These are phyloP conservation scores for Cerioporus squamosus DNA, from an alignment of 1,284 basidiomycete species.

Conservation along the genomic window DNA sequence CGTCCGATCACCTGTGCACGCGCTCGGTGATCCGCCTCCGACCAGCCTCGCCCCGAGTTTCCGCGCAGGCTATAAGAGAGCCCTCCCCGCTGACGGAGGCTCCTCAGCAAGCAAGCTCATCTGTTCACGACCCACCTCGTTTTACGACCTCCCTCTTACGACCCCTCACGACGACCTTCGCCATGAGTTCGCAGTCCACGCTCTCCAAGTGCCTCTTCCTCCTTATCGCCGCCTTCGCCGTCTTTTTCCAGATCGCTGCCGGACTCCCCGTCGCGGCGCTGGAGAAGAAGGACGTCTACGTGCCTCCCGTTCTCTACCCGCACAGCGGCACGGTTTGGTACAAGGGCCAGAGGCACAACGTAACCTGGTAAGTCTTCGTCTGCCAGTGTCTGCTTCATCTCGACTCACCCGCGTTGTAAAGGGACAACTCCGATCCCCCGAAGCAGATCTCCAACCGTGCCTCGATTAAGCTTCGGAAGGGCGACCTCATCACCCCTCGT, in stretches of 20 bases:
- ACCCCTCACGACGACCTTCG: background rate
- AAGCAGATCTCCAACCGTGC: conserved; percentile 31
- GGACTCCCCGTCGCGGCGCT: conserved; percentile 8
- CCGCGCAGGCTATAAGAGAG: background rate
- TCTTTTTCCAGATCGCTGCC: conserved; percentile 16
- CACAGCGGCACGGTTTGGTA: conserved; percentile 33
- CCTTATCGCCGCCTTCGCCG: conserved; percentile 18
- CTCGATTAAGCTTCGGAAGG: conserved; percentile 24
- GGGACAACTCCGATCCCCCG: conserved; percentile 29
- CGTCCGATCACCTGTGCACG: too few relatives aligned
- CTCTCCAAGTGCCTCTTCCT: conserved; percentile 18
- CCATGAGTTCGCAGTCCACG: conserved; percentile 4
- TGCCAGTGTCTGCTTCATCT: background rate
- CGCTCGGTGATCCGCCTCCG: too few relatives aligned
- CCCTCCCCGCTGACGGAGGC: background rate
- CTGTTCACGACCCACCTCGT: background rate
- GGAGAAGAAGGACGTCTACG: conserved; percentile 44
- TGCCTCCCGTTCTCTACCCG: conserved; percentile 43
- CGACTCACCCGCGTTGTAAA: background rate
- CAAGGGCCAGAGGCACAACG: conserved; percentile 30
- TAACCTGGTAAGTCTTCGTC: conserved; percentile 30
- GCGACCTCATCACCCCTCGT: conserved; percentile 12
- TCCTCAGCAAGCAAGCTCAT: background rate
- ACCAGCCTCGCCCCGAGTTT: background rate
- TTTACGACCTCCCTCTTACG: conserved; percentile 2